Percentiles rank a stretch among this genome's conserved stretches.
Conservation (phyloP, 495 filamentous ascomycete species). For the Neurospora africana region DNA sequence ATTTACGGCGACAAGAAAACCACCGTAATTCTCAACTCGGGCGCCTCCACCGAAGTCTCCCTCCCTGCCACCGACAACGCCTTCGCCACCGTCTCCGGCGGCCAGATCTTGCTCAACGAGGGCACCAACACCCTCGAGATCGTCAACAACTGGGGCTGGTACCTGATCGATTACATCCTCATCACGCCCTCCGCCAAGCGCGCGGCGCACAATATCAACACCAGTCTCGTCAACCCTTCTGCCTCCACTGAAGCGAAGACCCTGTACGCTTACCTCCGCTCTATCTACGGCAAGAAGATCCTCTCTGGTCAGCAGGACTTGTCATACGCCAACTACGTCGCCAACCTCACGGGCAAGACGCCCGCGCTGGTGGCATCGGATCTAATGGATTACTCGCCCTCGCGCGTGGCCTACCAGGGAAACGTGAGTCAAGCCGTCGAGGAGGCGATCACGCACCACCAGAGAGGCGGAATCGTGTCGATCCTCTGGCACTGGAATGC, state of each 20-base stretch:
- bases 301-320: constrained; percentile 40
- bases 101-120: constrained; percentile 32
- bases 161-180: constrained; percentile 34
- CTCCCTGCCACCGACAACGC: constrained; percentile 18
- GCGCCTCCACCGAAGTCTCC: constrained; percentile 27
- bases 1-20: constrained; percentile 35
- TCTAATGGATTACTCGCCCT: constrained; percentile 38
- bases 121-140: constrained; percentile 34
- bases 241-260: constrained; percentile 15
- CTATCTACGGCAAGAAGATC: constrained; percentile 36
- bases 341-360: constrained; percentile 32
- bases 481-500: constrained; percentile 39
- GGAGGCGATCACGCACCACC: constrained; percentile 32
- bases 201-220: constrained; percentile 26
- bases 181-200: constrained; percentile 27
- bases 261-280: constrained; percentile 26
- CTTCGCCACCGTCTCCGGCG: constrained; percentile 23
- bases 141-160: constrained; percentile 38
- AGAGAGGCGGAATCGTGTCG: constrained; percentile 33
- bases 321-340: constrained; percentile 25
- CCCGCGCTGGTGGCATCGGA: constrained; percentile 35
- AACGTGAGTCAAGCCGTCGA: constrained; percentile 29
- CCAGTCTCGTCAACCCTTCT: constrained; percentile 19
- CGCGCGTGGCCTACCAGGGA: constrained; percentile 28
- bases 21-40: constrained; percentile 28